Evolutionary conservation across 2,329 filamentous ascomycete species (phyloP).

Genomic region (Thyridium curvatum): DNA sequence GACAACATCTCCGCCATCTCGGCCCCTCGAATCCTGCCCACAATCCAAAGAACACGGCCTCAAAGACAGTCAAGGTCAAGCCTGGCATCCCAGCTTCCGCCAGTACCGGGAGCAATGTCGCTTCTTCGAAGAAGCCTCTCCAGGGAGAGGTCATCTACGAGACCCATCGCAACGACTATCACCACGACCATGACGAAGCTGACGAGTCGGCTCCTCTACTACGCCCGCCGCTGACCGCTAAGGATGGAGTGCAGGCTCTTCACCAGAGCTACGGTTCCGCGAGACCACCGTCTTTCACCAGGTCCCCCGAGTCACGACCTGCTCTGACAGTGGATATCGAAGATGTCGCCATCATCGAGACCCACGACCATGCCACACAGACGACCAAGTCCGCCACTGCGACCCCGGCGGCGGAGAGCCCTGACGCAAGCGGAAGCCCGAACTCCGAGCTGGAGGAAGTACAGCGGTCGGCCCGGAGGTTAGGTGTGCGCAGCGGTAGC

Average conservation of each 20-base stretch:
- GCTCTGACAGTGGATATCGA: neutral
- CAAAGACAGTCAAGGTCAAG: slow-evolving; percentile 63
- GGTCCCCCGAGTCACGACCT: slow-evolving; percentile 7
- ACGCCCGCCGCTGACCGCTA: slow-evolving; percentile 47
- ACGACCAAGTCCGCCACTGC: neutral
- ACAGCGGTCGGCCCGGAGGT: slow-evolving; percentile 8
- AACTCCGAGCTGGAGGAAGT: neutral
- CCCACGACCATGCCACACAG: slow-evolving; percentile 8
- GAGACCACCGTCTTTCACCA: slow-evolving; percentile 5
- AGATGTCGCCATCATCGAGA: slow-evolving; percentile 4
- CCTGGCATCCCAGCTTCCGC: slow-evolving; percentile 21
- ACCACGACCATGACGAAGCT: slow-evolving; percentile 15
- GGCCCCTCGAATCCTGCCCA: slow-evolving; percentile 62
- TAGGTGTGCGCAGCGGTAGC: slow-evolving; percentile 62
- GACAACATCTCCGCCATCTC: slow-evolving; percentile 56
- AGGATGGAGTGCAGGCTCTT: slow-evolving; percentile 59
- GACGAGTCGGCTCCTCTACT: slow-evolving; percentile 37
- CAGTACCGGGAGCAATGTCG: slow-evolving; percentile 10
- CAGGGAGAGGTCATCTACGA: slow-evolving; percentile 9
- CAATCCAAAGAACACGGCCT: slow-evolving; percentile 55
- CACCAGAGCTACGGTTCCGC: slow-evolving; percentile 47
- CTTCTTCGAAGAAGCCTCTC: slow-evolving; percentile 12
- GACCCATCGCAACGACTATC: slow-evolving; percentile 5
- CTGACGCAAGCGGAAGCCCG: slow-evolving; percentile 9
- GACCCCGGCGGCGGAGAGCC: slow-evolving; percentile 4